Conservation (phyloP, 345 rosid species). For the Mercurialis annua region DNA sequence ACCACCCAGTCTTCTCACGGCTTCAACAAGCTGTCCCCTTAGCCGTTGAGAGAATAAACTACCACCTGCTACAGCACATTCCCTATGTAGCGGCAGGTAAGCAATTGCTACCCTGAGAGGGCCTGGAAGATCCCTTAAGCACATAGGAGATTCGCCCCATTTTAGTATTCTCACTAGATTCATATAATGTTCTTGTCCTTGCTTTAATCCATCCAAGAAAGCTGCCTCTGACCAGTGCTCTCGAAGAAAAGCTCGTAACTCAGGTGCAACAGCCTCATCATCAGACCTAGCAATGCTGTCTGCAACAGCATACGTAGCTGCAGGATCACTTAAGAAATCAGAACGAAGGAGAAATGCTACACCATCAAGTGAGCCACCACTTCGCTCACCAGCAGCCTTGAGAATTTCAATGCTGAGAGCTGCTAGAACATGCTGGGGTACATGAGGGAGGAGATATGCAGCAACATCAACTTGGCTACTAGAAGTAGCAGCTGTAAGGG, state of each 20-base stretch:
- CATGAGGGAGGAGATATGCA: constrained; percentile 83
- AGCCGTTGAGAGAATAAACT: constrained; percentile 62
- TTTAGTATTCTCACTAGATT: constrained; percentile 65
- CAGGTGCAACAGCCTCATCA: constrained; percentile 73
- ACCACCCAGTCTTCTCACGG: constrained; percentile 69
- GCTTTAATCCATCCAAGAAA: constrained; percentile 61
- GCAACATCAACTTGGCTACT: constrained; percentile 84
- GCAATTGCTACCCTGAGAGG: constrained; percentile 77
- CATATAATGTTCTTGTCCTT: constrained; percentile 65
- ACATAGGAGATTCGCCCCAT: constrained; percentile 65
- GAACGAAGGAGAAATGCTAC: constrained; percentile 86
- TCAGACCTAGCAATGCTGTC: constrained; percentile 86
- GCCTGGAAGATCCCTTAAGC: constrained; percentile 68
- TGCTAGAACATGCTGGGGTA: constrained; percentile 78
- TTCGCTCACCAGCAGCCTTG: constrained; percentile 92
- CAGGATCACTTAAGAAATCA: constrained; percentile 79
- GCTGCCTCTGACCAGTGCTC: constrained; percentile 95
- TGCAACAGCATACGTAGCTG: constrained; percentile 78
- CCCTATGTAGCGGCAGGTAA: constrained; percentile 81
- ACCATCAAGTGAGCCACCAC: constrained; percentile 86
- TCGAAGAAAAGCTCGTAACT: constrained; percentile 60
- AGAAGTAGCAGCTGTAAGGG: constrained; percentile 93
- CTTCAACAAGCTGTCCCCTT: constrained; percentile 85
- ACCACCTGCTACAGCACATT: constrained; percentile 60
- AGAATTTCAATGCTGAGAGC: constrained; percentile 92